Evolutionary conservation across 306 rosid species (phyloP), one percentile per base, ranked within the genome.

Genomic region (Canavalia ensiformis): DNA sequence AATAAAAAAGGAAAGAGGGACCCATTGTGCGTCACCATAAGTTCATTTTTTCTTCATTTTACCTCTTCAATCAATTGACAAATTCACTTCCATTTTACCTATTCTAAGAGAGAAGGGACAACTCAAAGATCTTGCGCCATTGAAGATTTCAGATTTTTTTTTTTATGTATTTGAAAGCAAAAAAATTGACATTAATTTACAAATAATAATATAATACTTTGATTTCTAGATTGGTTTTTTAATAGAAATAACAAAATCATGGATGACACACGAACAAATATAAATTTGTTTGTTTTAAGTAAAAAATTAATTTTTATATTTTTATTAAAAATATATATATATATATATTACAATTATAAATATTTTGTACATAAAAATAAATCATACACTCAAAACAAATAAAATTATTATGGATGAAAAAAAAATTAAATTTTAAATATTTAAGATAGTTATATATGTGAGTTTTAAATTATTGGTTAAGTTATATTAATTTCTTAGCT

Each of bases 81-180:
- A 72, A 63, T 81, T 42, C 79, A 66, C 39, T 73, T 81, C 52
- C 44, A 3, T 81, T 73, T 55, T 81, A 73, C 75, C 79, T 33
- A 28, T 73, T 81, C 68, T 65, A 31, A 30, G 41, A 64, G 51
- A 73, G 60, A 73, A 81, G 63, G 68, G 84, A 64, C 80, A 73
- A 42, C 1, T 8, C 8, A 11, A 59, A 47, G 9, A 49, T 62
- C 34, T 39, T 37, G 45, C 0, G 12, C 64, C 49, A 34, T 55
- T 11, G 0, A 25, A 44, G 13, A 68, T 56, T 56, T 47, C 13
- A 56, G 69, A 68, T 68, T 2, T 31, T 60, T 58, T 65, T 46
- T 69, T 39, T 44, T 4, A 34, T 79, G 7, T 10, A 25, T 33
- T 79, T 78, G 13, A 56, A 41, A 54, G 31, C 44, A 77, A 41